Conservation (phyloP, 2,329 filamentous ascomycete species). For the Hypoxylon sp. region DNA sequence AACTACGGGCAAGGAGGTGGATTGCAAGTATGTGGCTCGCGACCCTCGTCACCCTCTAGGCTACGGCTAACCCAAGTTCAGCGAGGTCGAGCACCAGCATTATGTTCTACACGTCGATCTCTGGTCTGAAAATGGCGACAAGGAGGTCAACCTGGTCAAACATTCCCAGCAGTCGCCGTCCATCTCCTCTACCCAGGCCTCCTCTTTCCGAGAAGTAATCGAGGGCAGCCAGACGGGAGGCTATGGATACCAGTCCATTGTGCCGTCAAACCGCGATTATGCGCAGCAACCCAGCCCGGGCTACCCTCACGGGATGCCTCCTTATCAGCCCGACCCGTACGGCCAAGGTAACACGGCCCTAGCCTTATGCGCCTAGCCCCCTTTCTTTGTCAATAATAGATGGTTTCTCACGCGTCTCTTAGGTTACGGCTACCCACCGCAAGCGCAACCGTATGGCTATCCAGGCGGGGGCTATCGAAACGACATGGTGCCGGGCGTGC, state of each 20-base stretch:
- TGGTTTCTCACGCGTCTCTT: slow-evolving; percentile 26
- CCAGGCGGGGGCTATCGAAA: slow-evolving; percentile 40
- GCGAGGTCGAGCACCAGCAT: slow-evolving; percentile 44
- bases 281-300: slow-evolving; percentile 36
- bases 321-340: slow-evolving; percentile 42
- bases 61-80: slow-evolving; percentile 24
- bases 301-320: slow-evolving; percentile 41
- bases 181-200: slow-evolving; percentile 81
- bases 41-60: neutral
- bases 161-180: slow-evolving; percentile 73
- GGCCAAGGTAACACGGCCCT: slow-evolving; percentile 38
- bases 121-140: slow-evolving; percentile 69
- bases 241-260: slow-evolving; percentile 44
- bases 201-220: slow-evolving; percentile 65
- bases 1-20: slow-evolving; percentile 78
- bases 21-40: slow-evolving; percentile 72
- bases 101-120: slow-evolving; percentile 66
- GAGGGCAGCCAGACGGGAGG: slow-evolving; percentile 39
- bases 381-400: no score
- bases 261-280: slow-evolving; percentile 43
- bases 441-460: slow-evolving; percentile 42
- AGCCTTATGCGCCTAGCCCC: neutral
- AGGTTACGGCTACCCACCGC: slow-evolving; percentile 42
- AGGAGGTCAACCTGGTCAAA: slow-evolving; percentile 72
- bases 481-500: slow-evolving; percentile 39